Conservation (phyloP, 2,329 filamentous ascomycete species). For the Trichoderma atroviride region DNA sequence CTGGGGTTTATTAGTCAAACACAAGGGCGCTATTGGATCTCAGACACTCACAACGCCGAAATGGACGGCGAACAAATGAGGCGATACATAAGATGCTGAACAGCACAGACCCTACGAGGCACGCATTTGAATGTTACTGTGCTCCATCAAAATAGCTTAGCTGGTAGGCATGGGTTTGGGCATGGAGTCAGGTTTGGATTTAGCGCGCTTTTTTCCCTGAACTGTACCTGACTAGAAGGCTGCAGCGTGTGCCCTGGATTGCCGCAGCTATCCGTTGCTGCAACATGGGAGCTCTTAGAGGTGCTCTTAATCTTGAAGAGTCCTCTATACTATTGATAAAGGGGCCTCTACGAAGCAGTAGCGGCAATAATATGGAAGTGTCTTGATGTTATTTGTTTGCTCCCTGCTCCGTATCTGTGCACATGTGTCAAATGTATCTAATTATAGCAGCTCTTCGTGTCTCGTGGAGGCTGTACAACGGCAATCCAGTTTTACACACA, state of each 20-base stretch:
- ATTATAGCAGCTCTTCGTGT: not conserved
- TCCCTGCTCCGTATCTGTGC: not conserved
- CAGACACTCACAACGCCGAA: not conserved
- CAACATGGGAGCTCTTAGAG: not conserved
- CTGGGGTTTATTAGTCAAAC: not conserved
- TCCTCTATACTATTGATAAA: not conserved
- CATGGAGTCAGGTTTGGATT: not conserved
- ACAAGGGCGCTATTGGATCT: not conserved
- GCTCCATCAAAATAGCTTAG: slow-evolving; percentile 2
- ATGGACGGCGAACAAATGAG: not conserved
- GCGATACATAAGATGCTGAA: not conserved
- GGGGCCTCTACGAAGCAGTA: not conserved
- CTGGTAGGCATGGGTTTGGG: not conserved
- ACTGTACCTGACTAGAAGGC: slow-evolving; percentile 14
- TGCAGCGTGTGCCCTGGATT: not conserved
- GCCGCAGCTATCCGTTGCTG: not conserved
- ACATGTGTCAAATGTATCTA: not conserved
- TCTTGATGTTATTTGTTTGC: not conserved
- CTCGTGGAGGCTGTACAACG: not conserved
- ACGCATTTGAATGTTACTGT: not conserved
- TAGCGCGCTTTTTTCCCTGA: not conserved
- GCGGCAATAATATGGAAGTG: not conserved
- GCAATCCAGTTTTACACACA: not conserved
- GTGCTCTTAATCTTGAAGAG: not conserved
- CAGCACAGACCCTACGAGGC: not conserved